These are phyloP conservation scores for Cercospora nicotianae DNA, from an alignment of 2,329 filamentous ascomycete genomes.

Conservation along the genomic window DNA sequence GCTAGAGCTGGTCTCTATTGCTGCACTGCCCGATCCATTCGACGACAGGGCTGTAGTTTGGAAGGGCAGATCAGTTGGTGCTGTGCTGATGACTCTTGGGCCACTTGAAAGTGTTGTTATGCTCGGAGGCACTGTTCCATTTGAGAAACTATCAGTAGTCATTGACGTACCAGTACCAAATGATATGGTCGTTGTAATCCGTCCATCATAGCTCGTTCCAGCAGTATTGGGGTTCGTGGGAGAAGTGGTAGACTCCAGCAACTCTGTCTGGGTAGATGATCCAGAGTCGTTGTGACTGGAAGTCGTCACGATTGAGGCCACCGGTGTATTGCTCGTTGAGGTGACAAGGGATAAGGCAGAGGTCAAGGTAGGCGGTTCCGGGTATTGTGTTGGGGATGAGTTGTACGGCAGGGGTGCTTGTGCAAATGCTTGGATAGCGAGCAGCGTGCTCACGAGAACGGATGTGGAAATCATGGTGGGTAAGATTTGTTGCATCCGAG, in stretches of 20 bases:
- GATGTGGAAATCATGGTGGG: not conserved
- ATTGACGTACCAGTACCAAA: not conserved
- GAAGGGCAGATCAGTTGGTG: not conserved
- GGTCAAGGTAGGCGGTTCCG: accelerated
- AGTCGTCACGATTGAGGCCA: not conserved
- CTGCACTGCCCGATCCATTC: not conserved
- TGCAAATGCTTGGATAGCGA: not conserved
- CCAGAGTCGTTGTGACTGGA: not conserved
- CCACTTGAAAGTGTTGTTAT: not conserved
- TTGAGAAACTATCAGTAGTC: not conserved
- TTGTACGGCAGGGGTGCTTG: not conserved
- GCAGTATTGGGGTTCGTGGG: not conserved
- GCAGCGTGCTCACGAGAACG: not conserved
- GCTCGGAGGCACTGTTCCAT: not conserved
- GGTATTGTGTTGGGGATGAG: not conserved
- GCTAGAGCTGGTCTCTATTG: not conserved
- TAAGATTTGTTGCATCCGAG: too few species aligned
- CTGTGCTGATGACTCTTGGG: not conserved
- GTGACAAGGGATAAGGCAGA: not conserved
- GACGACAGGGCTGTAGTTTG: not conserved
- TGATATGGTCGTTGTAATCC: not conserved
- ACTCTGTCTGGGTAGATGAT: not conserved
- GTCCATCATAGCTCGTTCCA: not conserved
- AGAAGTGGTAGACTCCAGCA: not conserved
- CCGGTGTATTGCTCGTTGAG: not conserved